Percentiles rank a stretch among this genome's conserved stretches.
Conservation (phyloP, 768 basidiomycete genomes). For the Tricholoma bakamatsutake region DNA sequence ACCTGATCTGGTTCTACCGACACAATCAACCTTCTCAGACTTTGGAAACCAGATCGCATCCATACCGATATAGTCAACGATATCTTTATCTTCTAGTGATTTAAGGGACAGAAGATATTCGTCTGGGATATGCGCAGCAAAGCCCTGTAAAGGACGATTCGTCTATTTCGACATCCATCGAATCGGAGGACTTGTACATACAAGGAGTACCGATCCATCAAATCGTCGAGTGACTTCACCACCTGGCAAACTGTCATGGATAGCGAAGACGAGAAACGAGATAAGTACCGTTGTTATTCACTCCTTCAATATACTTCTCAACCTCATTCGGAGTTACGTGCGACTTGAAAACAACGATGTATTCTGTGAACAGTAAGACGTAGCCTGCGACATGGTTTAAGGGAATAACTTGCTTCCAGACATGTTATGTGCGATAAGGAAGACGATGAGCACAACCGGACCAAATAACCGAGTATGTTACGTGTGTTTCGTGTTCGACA, state of each 20-base stretch:
- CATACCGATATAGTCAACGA: constrained; percentile 46
- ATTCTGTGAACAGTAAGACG: constrained; percentile 26
- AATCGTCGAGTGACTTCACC: constrained; percentile 38
- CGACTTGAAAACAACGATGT: constrained; percentile 53
- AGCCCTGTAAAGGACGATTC: constrained; percentile 16
- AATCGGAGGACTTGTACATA: constrained; percentile 10
- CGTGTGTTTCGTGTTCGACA: neutral
- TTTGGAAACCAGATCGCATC: neutral
- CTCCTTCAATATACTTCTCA: constrained; percentile 31
- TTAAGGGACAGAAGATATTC: constrained; percentile 26
- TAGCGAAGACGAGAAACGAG: neutral
- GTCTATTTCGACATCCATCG: neutral
- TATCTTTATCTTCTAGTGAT: constrained; percentile 20
- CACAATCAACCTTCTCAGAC: neutral
- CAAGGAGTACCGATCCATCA: constrained; percentile 30
- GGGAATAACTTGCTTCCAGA: constrained; percentile 1
- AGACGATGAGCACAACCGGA: neutral
- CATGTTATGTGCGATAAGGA: neutral
- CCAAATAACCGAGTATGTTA: too few species aligned
- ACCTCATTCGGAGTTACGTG: constrained; percentile 34
- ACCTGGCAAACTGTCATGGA: constrained; percentile 22
- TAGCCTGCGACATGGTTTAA: neutral
- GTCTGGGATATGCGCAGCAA: constrained; percentile 24
- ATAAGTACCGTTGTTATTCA: constrained; percentile 31
- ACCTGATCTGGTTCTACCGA: constrained; percentile 36